Evolutionary conservation across 192 early-diverging fungal species (phyloP).

Genomic region (Backusella luteola): DNA sequence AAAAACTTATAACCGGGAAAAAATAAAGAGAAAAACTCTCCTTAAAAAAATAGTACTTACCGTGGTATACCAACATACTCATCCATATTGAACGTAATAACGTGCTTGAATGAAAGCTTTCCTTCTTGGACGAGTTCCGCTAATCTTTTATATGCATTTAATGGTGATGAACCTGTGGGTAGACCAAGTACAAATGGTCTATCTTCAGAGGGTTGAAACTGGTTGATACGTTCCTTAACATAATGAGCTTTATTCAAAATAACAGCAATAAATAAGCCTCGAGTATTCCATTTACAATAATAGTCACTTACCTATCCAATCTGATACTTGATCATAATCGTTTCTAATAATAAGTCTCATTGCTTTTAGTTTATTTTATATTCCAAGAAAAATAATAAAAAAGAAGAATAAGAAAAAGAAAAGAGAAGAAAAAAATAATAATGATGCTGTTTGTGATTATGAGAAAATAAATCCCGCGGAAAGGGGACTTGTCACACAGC

Average conservation of each 20-base stretch:
- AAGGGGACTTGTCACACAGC: not conserved
- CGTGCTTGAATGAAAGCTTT: constrained; percentile 73
- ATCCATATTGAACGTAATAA: constrained; percentile 91
- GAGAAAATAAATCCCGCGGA: not conserved
- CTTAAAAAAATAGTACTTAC: constrained; percentile 74
- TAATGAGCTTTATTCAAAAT: constrained; percentile 58
- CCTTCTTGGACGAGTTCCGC: constrained; percentile 67
- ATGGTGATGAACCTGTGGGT: constrained; percentile 82
- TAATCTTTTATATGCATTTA: constrained; percentile 75
- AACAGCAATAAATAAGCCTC: not conserved
- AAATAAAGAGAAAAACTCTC: constrained; percentile 20
- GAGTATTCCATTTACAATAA: not conserved
- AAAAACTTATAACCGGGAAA: constrained; percentile 38
- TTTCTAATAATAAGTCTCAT: constrained; percentile 20
- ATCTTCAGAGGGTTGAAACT: constrained; percentile 70
- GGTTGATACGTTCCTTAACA: constrained; percentile 75
- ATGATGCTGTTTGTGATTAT: not conserved
- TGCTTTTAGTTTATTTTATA: constrained; percentile 5
- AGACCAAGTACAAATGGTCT: constrained; percentile 86
- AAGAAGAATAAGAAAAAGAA: not conserved
- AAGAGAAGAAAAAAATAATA: not conserved
- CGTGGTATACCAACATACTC: constrained; percentile 84
- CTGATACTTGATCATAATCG: constrained; percentile 21
- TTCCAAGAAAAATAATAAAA: not conserved
- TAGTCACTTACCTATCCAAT: constrained; percentile 11